These are phyloP conservation scores for Stephanodiscus minutulus DNA, from an alignment of 108 stramenopile genomes.

Conservation along the genomic window DNA sequence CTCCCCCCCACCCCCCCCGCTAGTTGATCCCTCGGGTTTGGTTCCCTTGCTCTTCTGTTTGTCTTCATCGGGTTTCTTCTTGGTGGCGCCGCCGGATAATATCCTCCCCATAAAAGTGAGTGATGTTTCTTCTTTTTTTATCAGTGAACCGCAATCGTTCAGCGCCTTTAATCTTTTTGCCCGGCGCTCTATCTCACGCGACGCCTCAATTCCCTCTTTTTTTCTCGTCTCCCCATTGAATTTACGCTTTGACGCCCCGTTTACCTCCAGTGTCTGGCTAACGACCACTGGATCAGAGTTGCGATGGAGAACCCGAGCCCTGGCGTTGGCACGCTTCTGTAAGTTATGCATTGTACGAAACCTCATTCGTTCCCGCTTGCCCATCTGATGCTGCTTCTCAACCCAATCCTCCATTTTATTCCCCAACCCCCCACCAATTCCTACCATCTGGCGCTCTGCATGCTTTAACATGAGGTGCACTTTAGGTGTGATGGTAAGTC, in stretches of 20 bases:
- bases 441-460: neutral
- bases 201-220: too few species aligned
- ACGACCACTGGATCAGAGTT: too few species aligned
- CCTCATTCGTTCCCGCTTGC: too few species aligned
- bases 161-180: neutral
- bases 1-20: neutral
- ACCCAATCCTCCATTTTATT: slow-evolving; percentile 3
- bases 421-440: neutral
- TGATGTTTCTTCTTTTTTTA: neutral
- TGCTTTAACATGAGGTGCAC: slow-evolving; percentile 5
- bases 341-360: too few species aligned
- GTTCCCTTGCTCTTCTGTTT: neutral
- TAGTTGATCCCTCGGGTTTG: neutral
- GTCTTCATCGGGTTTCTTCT: neutral
- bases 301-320: too few species aligned
- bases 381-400: slow-evolving; percentile 2
- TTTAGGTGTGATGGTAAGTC: neutral
- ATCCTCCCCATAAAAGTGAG: neutral
- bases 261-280: too few species aligned
- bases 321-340: too few species aligned
- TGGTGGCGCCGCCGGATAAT: neutral
- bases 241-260: too few species aligned
- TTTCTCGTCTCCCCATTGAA: too few species aligned
- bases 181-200: too few species aligned
- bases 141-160: neutral